These are phyloP conservation scores for Talaromyces stipitatus DNA, from an alignment of 495 filamentous ascomycete species.

Conservation along the genomic window DNA sequence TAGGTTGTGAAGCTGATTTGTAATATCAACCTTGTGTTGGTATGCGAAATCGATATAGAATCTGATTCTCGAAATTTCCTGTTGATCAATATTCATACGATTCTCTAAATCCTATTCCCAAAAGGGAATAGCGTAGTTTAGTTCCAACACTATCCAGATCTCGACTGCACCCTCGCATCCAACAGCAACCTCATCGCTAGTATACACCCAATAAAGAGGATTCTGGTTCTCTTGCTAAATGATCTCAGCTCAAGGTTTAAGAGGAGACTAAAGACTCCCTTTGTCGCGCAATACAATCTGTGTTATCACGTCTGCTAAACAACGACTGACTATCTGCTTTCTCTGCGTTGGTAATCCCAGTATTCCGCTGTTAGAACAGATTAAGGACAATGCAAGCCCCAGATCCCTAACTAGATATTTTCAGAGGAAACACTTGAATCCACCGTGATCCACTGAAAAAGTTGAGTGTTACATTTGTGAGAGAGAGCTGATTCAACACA, in stretches of 20 bases:
- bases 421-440: conserved; percentile 12
- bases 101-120: no score
- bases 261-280: conserved; percentile 11
- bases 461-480: conserved; percentile 3
- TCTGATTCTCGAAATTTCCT: no score
- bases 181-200: background rate
- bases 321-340: conserved; percentile 11
- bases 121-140: no score
- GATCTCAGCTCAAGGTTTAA: background rate
- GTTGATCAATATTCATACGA: no score
- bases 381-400: conserved; percentile 3
- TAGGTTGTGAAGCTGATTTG: no score
- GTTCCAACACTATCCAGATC: no score
- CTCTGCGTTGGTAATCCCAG: conserved; percentile 11
- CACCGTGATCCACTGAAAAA: conserved; percentile 6
- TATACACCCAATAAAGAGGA: conserved; percentile 4
- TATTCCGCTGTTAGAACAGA: conserved; percentile 9
- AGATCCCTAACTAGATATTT: conserved; percentile 14
- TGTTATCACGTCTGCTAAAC: conserved; percentile 9
- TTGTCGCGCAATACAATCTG: conserved; percentile 10
- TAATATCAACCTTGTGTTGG: no score
- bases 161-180: conserved; percentile 1
- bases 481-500: background rate
- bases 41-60: no score
- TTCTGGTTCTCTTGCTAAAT: conserved; percentile 6